Conservation (phyloP, 345 rosid species). For the Sonneratia caseolaris region DNA sequence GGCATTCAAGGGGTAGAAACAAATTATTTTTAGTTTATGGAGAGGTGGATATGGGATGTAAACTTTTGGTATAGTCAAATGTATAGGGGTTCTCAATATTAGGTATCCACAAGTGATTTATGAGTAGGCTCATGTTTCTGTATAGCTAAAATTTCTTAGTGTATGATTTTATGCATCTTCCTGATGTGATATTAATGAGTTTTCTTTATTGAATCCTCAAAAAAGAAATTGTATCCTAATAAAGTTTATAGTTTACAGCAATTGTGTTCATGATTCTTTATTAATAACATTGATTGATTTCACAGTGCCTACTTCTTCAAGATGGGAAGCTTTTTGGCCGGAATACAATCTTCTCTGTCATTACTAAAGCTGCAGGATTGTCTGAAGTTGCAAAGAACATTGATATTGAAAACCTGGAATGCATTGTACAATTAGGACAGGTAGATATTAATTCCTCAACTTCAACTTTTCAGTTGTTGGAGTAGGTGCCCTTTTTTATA, state of each 20-base stretch:
- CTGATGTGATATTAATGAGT: too few species aligned
- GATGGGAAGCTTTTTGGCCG: constrained; percentile 94
- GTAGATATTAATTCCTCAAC: constrained; percentile 19
- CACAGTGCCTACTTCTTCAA: constrained; percentile 87
- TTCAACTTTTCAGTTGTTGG: background rate
- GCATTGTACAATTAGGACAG: constrained; percentile 62
- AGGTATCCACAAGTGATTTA: too few species aligned
- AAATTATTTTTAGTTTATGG: too few species aligned
- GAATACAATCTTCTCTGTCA: constrained; percentile 59
- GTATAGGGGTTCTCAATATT: too few species aligned
- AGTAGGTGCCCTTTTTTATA: background rate
- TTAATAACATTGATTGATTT: background rate
- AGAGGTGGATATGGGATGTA: too few species aligned
- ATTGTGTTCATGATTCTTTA: background rate
- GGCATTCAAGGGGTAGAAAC: too few species aligned
- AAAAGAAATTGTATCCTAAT: background rate
- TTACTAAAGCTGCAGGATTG: constrained; percentile 57
- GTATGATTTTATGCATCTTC: too few species aligned
- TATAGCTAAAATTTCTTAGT: too few species aligned
- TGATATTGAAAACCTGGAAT: constrained; percentile 63
- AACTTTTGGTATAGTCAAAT: too few species aligned
- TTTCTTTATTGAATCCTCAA: too few species aligned
- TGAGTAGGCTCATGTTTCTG: too few species aligned
- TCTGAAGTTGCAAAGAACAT: constrained; percentile 59
- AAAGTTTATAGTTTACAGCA: background rate